Evolutionary conservation across 2,329 filamentous ascomycete genomes (phyloP), one percentile per base, ranked within the genome.

Genomic region (Cladosporium sp.): DNA sequence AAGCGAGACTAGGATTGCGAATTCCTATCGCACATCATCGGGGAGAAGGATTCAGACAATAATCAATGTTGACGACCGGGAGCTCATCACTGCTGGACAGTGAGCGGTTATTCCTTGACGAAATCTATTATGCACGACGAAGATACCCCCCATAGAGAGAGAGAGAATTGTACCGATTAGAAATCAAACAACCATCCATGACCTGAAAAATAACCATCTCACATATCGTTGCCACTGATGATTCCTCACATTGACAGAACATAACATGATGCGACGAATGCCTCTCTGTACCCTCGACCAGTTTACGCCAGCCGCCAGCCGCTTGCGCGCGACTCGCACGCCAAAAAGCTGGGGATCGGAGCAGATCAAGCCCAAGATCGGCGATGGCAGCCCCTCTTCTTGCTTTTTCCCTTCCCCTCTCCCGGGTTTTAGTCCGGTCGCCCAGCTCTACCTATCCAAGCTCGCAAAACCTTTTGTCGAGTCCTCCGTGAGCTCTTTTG

Each of bases 1-100:
- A 27, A 7, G 27, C 27, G 22, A 27, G 22, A 9, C 22, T n/a
- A n/a, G n/a, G n/a, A 27, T 27, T 4, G 22, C 22, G 22, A 27
- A 5, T 4, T 27, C 22, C 22, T 9, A 27, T 27, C 22, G 22
- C 22, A 5, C 22, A 27, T 27, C 32, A 13, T 7, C 32, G 32
- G 11, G 12, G 32, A 13, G 32, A 13, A 13, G 32, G 12, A 33
- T 33, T 12, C n/a, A 13, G 12, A 13, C 32, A 13, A 33, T 13
- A 15, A 7, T 12, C 5, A 33, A 33, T n/a, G n/a, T 38, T n/a
- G 22, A 43, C 30, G 18, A 38, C 32, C 8, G 42, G 32, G 27
- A 22, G 16, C 5, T 13, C 42, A 45, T 29, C 42, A 45, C 32
- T 45, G 42, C 42, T 12, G 32, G 42, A 45, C 42, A 38, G 32